phyloP scores from a whole-genome alignment of 2,329 filamentous ascomycete genomes.

The Fusarium sp. region DNA sequence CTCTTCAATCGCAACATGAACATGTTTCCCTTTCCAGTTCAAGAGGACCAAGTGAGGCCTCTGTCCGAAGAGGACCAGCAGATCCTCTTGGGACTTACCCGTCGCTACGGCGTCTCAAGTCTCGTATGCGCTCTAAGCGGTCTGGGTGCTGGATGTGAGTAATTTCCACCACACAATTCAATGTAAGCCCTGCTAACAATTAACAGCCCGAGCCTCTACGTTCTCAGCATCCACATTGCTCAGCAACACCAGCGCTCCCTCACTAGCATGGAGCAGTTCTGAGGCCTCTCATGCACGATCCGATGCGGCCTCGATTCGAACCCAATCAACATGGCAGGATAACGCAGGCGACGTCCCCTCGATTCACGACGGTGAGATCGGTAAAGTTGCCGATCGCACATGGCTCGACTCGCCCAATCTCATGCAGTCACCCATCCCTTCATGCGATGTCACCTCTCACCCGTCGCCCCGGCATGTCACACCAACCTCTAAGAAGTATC shows the following conservation, averaged over 20 bases:
- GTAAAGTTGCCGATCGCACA: constrained; percentile 48
- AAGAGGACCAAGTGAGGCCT: constrained; percentile 50
- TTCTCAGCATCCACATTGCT: constrained; percentile 53
- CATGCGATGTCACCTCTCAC: constrained; percentile 47
- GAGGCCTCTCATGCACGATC: constrained; percentile 52
- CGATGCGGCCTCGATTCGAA: constrained; percentile 52
- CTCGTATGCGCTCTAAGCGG: constrained; percentile 50
- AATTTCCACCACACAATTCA: background rate
- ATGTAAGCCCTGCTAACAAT: constrained; percentile 15
- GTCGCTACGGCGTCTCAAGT: constrained; percentile 51
- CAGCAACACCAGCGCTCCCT: constrained; percentile 53
- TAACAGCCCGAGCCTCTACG: constrained; percentile 51
- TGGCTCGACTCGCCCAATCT: constrained; percentile 53
- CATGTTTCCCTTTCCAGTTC: constrained; percentile 49
- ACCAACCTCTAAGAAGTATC: constrained; percentile 53
- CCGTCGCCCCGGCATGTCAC: constrained; percentile 50
- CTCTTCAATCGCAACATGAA: constrained; percentile 15
- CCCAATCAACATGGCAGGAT: constrained; percentile 52
- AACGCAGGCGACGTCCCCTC: constrained; percentile 45
- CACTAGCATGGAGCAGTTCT: constrained; percentile 53
- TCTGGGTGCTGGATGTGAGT: constrained; percentile 51
- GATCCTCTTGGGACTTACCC: constrained; percentile 48
- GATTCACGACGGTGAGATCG: constrained; percentile 48
- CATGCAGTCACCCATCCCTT: constrained; percentile 48
- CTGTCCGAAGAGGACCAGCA: constrained; percentile 52